Conservation (phyloP, 1,284 basidiomycete species). For the Trichosporon faecale region DNA sequence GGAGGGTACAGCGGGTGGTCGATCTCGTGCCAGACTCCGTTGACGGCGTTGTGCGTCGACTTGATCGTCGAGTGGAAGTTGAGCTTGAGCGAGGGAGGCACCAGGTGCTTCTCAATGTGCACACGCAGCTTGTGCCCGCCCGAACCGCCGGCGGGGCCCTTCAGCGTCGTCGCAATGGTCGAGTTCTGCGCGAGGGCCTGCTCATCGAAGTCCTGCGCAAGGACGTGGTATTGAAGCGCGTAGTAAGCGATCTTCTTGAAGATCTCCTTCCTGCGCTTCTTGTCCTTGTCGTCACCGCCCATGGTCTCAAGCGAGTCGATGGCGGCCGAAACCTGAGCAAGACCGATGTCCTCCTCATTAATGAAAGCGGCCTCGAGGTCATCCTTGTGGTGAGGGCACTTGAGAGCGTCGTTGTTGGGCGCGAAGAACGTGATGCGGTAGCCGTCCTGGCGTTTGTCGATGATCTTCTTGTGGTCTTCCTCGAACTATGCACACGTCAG, state of each 20-base stretch:
- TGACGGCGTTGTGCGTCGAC: slow-evolving; percentile 56
- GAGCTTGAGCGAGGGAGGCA: slow-evolving; percentile 55
- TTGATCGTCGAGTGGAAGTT: slow-evolving; percentile 60
- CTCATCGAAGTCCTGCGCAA: slow-evolving; percentile 55
- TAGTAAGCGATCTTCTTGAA: slow-evolving; percentile 58
- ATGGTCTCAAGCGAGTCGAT: slow-evolving; percentile 33
- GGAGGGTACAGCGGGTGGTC: slow-evolving; percentile 64
- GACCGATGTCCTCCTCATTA: slow-evolving; percentile 16
- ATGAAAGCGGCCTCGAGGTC: not conserved
- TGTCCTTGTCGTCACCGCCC: slow-evolving; percentile 55
- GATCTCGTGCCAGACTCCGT: slow-evolving; percentile 65
- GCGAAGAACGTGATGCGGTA: slow-evolving; percentile 52
- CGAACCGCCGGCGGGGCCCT: slow-evolving; percentile 57
- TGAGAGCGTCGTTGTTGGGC: slow-evolving; percentile 50
- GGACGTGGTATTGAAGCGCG: slow-evolving; percentile 63
- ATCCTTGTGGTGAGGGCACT: slow-evolving; percentile 45
- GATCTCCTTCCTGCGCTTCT: slow-evolving; percentile 57
- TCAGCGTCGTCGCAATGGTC: slow-evolving; percentile 61
- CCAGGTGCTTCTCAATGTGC: slow-evolving; percentile 55
- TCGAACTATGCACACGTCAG: slow-evolving; percentile 32
- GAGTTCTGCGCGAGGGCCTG: slow-evolving; percentile 59
- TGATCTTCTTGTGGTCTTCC: slow-evolving; percentile 39
- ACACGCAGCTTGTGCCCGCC: slow-evolving; percentile 61
- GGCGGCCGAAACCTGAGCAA: slow-evolving; percentile 33
- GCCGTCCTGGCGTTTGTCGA: slow-evolving; percentile 42